Evolutionary conservation across 1,139 yeast genomes (phyloP).

Genomic region (Geotrichum klebahnii): DNA sequence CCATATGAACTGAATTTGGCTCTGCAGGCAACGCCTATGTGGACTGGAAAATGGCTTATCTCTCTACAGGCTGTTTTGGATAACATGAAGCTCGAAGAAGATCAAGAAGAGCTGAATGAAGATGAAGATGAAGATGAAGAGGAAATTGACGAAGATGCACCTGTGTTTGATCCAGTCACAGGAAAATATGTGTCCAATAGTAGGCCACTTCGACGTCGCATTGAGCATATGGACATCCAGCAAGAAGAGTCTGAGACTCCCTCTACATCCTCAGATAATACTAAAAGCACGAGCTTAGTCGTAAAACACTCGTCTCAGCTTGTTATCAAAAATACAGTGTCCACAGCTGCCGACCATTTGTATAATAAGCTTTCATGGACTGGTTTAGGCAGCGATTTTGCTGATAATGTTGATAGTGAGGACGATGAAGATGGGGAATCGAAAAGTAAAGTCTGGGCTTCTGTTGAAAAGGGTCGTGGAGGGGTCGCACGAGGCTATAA

Average conservation of each 20-base stretch:
- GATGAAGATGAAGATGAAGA: conserved; percentile 28
- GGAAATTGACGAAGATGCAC: conserved; percentile 57
- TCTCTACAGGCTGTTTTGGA: conserved; percentile 58
- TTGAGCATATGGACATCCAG: conserved; percentile 61
- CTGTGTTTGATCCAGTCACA: conserved; percentile 83
- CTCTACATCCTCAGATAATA: not conserved
- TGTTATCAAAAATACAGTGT: conserved; percentile 69
- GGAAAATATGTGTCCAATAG: conserved; percentile 68
- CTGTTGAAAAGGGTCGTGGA: conserved; percentile 70
- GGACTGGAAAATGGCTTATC: conserved; percentile 93
- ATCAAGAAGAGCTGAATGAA: conserved; percentile 32
- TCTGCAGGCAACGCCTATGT: conserved; percentile 62
- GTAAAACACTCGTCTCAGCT: conserved; percentile 58
- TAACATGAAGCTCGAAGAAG: conserved; percentile 34
- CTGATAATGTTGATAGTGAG: conserved; percentile 41
- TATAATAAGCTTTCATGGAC: conserved; percentile 72
- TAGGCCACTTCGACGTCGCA: conserved; percentile 59
- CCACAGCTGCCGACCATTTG: conserved; percentile 78
- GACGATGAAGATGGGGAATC: conserved; percentile 39
- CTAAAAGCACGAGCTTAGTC: conserved; percentile 46
- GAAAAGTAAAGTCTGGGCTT: conserved; percentile 48
- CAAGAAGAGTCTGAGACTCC: conserved; percentile 37
- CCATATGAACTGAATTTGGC: conserved; percentile 89
- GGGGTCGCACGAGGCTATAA: conserved; percentile 89
- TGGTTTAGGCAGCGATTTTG: conserved; percentile 84